phyloP scores from a whole-genome alignment of 2,329 filamentous ascomycete species.

The Cyanodermella asteris region DNA sequence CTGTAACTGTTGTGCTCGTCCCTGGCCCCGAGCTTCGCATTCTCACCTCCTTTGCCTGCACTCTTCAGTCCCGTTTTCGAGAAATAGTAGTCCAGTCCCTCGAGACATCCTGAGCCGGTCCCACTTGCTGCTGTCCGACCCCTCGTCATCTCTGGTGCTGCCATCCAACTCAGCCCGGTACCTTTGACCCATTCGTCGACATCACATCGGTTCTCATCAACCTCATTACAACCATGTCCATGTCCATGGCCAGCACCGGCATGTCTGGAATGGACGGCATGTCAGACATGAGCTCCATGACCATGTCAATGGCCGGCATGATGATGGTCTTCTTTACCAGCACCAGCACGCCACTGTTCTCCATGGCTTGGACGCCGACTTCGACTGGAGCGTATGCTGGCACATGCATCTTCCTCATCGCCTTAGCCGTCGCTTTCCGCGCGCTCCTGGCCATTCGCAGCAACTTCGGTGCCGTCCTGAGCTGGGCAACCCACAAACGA shows the following conservation, averaged over 20 bases:
- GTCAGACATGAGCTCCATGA: slow-evolving; percentile 1
- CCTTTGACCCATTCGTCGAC: too few relatives aligned
- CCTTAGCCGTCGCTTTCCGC: slow-evolving; percentile 50
- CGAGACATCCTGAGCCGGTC: too few relatives aligned
- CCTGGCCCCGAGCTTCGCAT: too few relatives aligned
- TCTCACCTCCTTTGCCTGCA: too few relatives aligned
- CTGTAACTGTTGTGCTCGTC: too few relatives aligned
- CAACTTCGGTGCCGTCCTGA: slow-evolving; percentile 35
- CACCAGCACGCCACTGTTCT: slow-evolving; percentile 42
- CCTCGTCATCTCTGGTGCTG: too few relatives aligned
- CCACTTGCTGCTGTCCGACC: too few relatives aligned
- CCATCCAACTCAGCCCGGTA: too few relatives aligned
- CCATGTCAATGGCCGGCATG: slow-evolving; percentile 17
- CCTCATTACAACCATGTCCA: slow-evolving; percentile 18
- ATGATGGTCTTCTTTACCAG: slow-evolving; percentile 42
- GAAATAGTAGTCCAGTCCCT: too few relatives aligned
- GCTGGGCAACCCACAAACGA: slow-evolving; percentile 42
- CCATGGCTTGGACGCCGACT: slow-evolving; percentile 49
- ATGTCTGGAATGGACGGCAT: slow-evolving; percentile 4
- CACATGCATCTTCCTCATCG: slow-evolving; percentile 82
- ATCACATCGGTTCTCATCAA: slow-evolving; percentile 25
- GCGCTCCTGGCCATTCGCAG: slow-evolving; percentile 43
- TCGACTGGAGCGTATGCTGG: slow-evolving; percentile 55
- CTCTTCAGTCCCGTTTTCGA: too few relatives aligned
- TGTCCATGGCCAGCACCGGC: slow-evolving; percentile 9